Conservation (phyloP, 139 green algal species). For the Spirogloea muscicola region DNA sequence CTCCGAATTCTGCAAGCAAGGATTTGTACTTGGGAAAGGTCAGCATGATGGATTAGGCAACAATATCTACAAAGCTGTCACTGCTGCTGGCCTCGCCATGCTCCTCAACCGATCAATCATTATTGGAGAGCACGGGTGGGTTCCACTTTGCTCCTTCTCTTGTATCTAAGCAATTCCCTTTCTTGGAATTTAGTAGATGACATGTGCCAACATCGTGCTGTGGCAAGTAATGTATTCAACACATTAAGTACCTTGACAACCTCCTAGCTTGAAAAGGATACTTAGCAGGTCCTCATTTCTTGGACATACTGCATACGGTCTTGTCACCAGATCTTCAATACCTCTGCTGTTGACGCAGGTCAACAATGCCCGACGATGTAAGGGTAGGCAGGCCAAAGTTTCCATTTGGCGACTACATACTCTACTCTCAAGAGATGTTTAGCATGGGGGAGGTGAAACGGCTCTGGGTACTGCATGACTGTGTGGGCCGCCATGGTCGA, state of each 20-base stretch:
- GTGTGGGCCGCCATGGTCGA: neutral
- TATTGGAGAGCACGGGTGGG: neutral
- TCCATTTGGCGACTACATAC: conserved; percentile 25
- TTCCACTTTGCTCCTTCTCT: neutral
- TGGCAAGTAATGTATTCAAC: neutral
- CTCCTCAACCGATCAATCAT: conserved; percentile 31
- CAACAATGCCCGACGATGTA: neutral
- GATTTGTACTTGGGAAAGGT: conserved; percentile 20
- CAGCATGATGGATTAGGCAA: conserved; percentile 29
- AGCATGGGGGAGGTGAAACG: conserved; percentile 38
- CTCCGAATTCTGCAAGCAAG: conserved; percentile 12
- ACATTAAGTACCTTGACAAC: neutral
- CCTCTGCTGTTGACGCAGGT: neutral
- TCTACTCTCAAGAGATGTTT: conserved; percentile 30
- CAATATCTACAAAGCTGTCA: conserved; percentile 36
- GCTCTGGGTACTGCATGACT: conserved; percentile 24
- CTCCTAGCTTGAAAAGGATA: neutral
- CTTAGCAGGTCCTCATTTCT: neutral
- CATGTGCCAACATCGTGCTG: neutral
- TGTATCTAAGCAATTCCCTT: neutral
- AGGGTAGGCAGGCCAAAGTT: neutral
- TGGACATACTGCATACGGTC: neutral
- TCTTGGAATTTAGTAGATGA: no score
- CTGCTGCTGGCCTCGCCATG: conserved; percentile 7
- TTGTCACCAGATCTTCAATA: neutral